phyloP scores from a whole-genome alignment of 352 stramenopile genomes.

The Phytopythium vexans region DNA sequence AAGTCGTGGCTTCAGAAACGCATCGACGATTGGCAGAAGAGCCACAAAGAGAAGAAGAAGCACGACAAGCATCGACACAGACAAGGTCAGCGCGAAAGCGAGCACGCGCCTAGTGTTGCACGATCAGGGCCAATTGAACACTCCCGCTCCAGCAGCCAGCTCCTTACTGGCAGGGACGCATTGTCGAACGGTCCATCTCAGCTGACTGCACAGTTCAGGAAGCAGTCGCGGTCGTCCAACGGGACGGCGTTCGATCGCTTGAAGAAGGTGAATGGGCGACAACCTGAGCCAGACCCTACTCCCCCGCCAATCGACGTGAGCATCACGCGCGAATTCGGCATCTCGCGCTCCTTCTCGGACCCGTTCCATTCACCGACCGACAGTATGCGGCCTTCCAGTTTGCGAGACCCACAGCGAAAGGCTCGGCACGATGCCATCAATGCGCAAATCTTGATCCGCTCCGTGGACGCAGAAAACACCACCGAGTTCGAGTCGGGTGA shows the following conservation, averaged over 20 bases:
- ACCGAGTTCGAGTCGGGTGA: background rate
- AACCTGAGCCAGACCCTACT: conserved; percentile 2
- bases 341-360: conserved; percentile 63
- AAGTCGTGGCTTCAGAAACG: conserved; percentile 71
- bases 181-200: background rate
- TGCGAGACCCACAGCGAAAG: conserved; percentile 25
- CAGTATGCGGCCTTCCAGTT: conserved; percentile 22
- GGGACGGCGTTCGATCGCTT: conserved; percentile 21
- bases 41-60: conserved; percentile 80
- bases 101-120: background rate
- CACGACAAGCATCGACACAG: conserved; percentile 62
- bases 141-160: background rate
- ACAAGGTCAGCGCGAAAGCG: conserved; percentile 35
- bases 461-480: conserved; percentile 35
- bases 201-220: conserved; percentile 5
- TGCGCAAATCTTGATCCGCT: conserved; percentile 41
- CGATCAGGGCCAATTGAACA: background rate
- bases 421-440: conserved; percentile 29
- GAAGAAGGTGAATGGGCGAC: conserved; percentile 20
- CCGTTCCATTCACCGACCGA: conserved; percentile 52
- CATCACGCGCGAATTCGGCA: conserved; percentile 20
- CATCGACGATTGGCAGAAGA: conserved; percentile 80
- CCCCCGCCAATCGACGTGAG: conserved; percentile 1
- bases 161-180: background rate
- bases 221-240: conserved; percentile 16